Base-by-base conservation (phyloP, 371 early-diverging fungal genomes). In the Smittium mucronatum region DNA sequence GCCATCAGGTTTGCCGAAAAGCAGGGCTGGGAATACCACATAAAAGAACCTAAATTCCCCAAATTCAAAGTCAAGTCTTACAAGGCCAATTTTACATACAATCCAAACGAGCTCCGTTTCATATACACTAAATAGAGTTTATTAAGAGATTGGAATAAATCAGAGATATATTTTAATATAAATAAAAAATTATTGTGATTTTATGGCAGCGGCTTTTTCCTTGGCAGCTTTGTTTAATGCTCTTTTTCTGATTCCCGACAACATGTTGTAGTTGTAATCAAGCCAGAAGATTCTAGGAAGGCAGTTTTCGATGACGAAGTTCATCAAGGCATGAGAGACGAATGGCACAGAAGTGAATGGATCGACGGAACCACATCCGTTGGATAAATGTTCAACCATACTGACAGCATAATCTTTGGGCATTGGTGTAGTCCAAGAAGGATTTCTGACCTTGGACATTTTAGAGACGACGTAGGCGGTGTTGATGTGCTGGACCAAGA, bases 1-100 rank as follows among this genome's bases (percentile, higher is more conserved):
- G 98, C 98, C 26, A 86, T 95, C 70, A 76, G 78, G 36, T 97
- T 95, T 80, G 95, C 94, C 30, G 93, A 93, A 76, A 90, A 89
- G 74, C 94, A 96, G 81, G 97, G 95, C 74, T 95, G 93, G 88
- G 86, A 87, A 66, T 93, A 91, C 78, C 86, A 84, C 80, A 88
- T 95, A 29, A 90, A 93, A 76, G 91, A 92, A 71, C 94, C 93
- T 36, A 87, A 91, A 78, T 78, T 81, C 73, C 76, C 80, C 67
- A 78, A 79, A 63, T 88, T 90, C 76, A 85, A 85, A 73, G 84
- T 85, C 73, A 93, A 93, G 83, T 71, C 82, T 21, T 97, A 97
- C 76, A 89, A 91, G 57, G 88, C 89, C 72, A 97, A 97, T 86
- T 97, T 87, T 86, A 88, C 85, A 77, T 90, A 92, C 75, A 84